These are phyloP conservation scores for Mucuna pruriens DNA, from an alignment of 306 rosid genomes.

Conservation along the genomic window DNA sequence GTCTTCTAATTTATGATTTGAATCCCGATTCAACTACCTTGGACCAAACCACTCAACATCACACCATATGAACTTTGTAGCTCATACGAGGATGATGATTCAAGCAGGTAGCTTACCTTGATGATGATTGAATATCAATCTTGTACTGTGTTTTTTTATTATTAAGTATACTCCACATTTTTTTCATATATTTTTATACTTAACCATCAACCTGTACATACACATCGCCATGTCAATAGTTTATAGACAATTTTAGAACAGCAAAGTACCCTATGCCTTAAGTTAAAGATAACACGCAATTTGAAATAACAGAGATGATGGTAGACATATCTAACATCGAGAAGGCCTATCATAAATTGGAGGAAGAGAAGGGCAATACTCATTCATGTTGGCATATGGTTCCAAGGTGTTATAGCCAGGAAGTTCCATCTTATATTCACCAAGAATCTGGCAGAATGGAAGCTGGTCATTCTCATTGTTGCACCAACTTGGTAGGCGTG, in stretches of 20 bases:
- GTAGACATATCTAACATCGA: conserved; percentile 46
- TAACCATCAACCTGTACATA: background rate
- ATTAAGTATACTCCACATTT: background rate
- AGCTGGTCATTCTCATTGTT: conserved; percentile 58
- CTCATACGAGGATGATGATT: background rate
- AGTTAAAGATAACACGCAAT: background rate
- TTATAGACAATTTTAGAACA: conserved; percentile 23
- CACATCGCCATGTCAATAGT: background rate
- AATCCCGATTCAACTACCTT: no score
- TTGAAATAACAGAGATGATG: background rate
- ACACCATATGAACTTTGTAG: background rate
- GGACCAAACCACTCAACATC: background rate
- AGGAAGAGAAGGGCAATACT: conserved; percentile 85
- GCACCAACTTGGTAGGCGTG: conserved; percentile 83
- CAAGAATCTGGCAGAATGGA: conserved; percentile 92
- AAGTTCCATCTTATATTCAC: conserved; percentile 80
- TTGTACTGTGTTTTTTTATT: background rate
- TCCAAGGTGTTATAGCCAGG: conserved; percentile 77
- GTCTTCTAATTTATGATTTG: no score
- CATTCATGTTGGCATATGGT: conserved; percentile 87
- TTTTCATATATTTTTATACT: background rate
- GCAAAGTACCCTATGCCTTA: background rate
- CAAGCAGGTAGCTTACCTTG: background rate
- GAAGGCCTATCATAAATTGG: conserved; percentile 69
- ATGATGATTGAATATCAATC: background rate